Evolutionary conservation across 1,139 yeast species (phyloP), one percentile per base, ranked within the genome.

Genomic region (Kurtzmaniella natalensis): DNA sequence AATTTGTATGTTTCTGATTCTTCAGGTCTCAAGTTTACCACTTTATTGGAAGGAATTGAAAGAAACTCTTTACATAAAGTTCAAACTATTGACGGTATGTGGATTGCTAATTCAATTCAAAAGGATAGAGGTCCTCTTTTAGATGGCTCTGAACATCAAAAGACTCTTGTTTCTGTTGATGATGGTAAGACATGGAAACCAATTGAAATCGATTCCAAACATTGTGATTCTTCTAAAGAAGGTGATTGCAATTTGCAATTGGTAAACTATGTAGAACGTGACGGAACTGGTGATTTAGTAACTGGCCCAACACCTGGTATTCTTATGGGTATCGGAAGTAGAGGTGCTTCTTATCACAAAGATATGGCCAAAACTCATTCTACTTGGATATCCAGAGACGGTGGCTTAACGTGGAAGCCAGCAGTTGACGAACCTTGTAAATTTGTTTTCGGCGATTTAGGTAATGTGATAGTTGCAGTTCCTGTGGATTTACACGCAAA

Each of bases 371-470:
- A 11, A 16, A 16, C 11, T 7, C 16, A 23, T 23, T 56, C 62
- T 14, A 78, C 88, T 1, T 86, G 69, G 53, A 50, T 84, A 4
- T 84, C 95, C 0, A 70, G 85, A 41, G 87, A 87, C 57, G 92
- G 88, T 25, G 96, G 96, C 16, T 55, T 70, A 6, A 61, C 80
- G 0, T 88, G 96, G 96, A 57, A 56, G 26, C 53, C 64, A 37
- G 73, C 78, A 0, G 48, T 78, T 18, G 75, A 76, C 26, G 72
- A 65, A 26, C 78, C 88, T 2, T 65, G 77, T 30, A 49, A 68
- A 4, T 79, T 74, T 44, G 67, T 81, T 0, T 81, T 79, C 59
- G 95, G 94, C 36, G 95, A 87, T 55, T 75, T 76, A 38, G 96
- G 95, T 32, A 86, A 86, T 51, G 55, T 86, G 4, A 71, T 86